Evolutionary conservation across 164 flowering plant species (phyloP).

Genomic region (Aristolochia fimbriata): DNA sequence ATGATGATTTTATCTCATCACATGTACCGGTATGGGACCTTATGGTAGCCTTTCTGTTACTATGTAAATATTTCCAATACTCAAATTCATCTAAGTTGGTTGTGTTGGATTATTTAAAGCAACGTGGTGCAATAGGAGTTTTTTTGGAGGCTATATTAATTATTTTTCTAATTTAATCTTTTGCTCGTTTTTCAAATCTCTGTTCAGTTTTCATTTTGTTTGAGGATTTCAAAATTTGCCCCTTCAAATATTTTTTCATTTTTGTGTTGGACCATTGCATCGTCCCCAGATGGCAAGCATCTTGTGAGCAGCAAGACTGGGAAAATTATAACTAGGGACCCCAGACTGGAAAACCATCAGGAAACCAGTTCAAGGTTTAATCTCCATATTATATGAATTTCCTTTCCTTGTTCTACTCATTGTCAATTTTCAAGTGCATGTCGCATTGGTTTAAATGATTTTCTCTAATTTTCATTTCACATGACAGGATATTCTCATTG

Average conservation of each 20-base stretch:
- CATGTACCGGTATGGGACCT: too few relatives aligned
- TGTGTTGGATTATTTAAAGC: too few relatives aligned
- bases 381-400: neutral
- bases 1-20: neutral
- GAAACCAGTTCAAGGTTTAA: constrained; percentile 62
- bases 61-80: neutral
- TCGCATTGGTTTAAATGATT: too few relatives aligned
- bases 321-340: constrained; percentile 83
- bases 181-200: too few relatives aligned
- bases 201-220: neutral
- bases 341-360: constrained; percentile 68
- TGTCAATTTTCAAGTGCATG: too few relatives aligned
- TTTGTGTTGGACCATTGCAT: constrained; percentile 92
- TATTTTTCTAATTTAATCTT: too few relatives aligned
- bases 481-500: too few relatives aligned
- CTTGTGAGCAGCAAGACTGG: constrained; percentile 93
- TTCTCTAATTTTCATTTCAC: too few relatives aligned
- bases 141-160: too few relatives aligned
- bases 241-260: constrained; percentile 20
- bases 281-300: constrained; percentile 96
- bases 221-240: neutral
- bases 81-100: too few relatives aligned
- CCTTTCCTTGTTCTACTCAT: neutral
- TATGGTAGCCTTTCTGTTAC: neutral
- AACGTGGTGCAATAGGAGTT: too few relatives aligned